A percentile compares a stretch with the other conserved stretches of the same genome.
Evolutionary conservation across 179 eudicot species (phyloP).

Genomic region (Carnegiea gigantea): DNA sequence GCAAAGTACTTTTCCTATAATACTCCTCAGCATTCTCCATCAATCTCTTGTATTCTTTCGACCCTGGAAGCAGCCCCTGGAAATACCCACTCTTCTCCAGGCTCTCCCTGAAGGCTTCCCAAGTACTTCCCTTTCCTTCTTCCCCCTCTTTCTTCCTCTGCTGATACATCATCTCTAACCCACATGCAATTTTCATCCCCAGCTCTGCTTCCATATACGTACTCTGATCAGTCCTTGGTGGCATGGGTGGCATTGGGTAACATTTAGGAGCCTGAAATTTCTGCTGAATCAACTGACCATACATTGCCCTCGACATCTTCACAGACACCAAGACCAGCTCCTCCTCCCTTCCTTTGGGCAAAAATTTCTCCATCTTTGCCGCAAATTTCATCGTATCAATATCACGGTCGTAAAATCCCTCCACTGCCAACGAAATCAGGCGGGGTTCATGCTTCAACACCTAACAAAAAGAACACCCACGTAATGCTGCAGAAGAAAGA

Average conservation of each 20-base stretch:
- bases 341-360: slow-evolving; percentile 58
- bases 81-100: slow-evolving; percentile 76
- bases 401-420: slow-evolving; percentile 89
- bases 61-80: slow-evolving; percentile 72
- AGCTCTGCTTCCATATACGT: slow-evolving; percentile 73
- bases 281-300: slow-evolving; percentile 85
- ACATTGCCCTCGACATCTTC: slow-evolving; percentile 87
- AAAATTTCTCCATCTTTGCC: slow-evolving; percentile 71
- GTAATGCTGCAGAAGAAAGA: slow-evolving; percentile 6
- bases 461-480: slow-evolving; percentile 9
- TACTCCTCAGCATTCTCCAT: slow-evolving; percentile 82
- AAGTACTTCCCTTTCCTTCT: slow-evolving; percentile 80
- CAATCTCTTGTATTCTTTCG: slow-evolving; percentile 69
- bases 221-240: slow-evolving; percentile 48
- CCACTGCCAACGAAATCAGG: slow-evolving; percentile 70
- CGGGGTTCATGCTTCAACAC: slow-evolving; percentile 73
- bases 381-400: slow-evolving; percentile 83
- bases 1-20: slow-evolving; percentile 61
- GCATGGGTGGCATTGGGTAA: slow-evolving; percentile 91
- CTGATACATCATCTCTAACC: slow-evolving; percentile 96
- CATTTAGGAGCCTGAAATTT: slow-evolving; percentile 83
- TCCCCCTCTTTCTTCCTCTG: slow-evolving; percentile 55
- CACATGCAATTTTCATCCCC: slow-evolving; percentile 94
- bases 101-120: slow-evolving; percentile 74
- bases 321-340: slow-evolving; percentile 58